Conservation (phyloP, 495 filamentous ascomycete genomes). For the Oleoguttula mirabilis region DNA sequence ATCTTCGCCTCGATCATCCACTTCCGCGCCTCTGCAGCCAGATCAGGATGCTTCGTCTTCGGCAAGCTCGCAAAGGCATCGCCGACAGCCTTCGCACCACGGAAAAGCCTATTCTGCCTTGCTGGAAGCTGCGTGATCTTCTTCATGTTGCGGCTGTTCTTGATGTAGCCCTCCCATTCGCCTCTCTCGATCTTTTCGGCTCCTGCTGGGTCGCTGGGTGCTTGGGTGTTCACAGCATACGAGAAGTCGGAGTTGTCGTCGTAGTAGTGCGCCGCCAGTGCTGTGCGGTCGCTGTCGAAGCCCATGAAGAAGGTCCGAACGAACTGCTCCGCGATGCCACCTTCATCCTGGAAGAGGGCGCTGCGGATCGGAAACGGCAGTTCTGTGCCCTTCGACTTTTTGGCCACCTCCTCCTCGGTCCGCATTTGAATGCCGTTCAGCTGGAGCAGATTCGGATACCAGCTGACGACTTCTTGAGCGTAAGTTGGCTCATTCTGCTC, state of each 20-base stretch:
- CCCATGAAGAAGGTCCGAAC: slow-evolving; percentile 59
- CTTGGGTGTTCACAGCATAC: slow-evolving; percentile 53
- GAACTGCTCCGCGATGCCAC: slow-evolving; percentile 61
- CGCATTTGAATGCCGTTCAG: slow-evolving; percentile 62
- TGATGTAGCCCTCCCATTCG: slow-evolving; percentile 64
- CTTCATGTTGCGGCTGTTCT: slow-evolving; percentile 66
- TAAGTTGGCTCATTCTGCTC: slow-evolving; percentile 47
- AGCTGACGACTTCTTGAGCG: slow-evolving; percentile 57
- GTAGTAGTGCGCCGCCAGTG: slow-evolving; percentile 56
- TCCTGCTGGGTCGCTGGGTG: slow-evolving; percentile 38
- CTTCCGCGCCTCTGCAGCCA: slow-evolving; percentile 46
- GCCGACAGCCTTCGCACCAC: slow-evolving; percentile 53
- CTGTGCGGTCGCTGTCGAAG: slow-evolving; percentile 60
- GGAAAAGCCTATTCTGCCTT: slow-evolving; percentile 51
- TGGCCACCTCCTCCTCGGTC: slow-evolving; percentile 51
- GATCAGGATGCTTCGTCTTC: slow-evolving; percentile 59
- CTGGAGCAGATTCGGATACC: slow-evolving; percentile 65
- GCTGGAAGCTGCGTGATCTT: slow-evolving; percentile 49
- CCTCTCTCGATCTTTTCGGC: slow-evolving; percentile 25
- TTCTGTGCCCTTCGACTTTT: slow-evolving; percentile 29
- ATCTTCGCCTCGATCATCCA: slow-evolving; percentile 78
- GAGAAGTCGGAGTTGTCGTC: slow-evolving; percentile 70
- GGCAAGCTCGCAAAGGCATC: slow-evolving; percentile 60
- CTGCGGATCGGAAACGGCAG: slow-evolving; percentile 55
- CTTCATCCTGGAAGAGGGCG: slow-evolving; percentile 64